Percentiles rank a stretch among this genome's conserved stretches.
These are phyloP conservation scores for Aspergillus ochraceoroseus DNA, from an alignment of 2,329 filamentous ascomycete species.

Conservation along the genomic window DNA sequence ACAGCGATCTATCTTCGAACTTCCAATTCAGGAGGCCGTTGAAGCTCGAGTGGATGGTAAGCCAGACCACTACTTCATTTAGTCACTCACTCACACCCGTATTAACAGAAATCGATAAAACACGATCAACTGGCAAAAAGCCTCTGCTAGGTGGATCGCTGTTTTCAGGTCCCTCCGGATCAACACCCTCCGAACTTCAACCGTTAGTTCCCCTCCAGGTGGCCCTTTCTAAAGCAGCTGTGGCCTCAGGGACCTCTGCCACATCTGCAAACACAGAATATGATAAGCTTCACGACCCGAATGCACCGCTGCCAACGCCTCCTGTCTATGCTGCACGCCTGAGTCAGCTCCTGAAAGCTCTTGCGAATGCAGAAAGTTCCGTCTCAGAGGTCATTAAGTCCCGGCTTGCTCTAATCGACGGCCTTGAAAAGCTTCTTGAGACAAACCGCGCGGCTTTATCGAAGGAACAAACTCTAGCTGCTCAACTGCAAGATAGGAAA, in stretches of 20 bases:
- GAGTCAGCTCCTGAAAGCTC: slow-evolving; percentile 79
- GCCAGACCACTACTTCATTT: slow-evolving; percentile 20
- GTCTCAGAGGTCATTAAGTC: slow-evolving; percentile 87
- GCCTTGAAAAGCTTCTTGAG: slow-evolving; percentile 75
- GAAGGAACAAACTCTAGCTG: slow-evolving; percentile 63
- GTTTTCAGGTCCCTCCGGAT: slow-evolving; percentile 55
- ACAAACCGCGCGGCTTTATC: slow-evolving; percentile 65
- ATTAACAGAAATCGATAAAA: slow-evolving; percentile 52
- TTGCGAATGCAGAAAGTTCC: slow-evolving; percentile 82
- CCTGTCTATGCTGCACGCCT: slow-evolving; percentile 89
- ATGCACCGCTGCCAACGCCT: slow-evolving; percentile 65
- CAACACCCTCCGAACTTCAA: slow-evolving; percentile 70
- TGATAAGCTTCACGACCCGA: slow-evolving; percentile 71
- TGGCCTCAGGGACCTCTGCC: slow-evolving; percentile 62
- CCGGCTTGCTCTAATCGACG: slow-evolving; percentile 68
- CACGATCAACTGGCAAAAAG: slow-evolving; percentile 50
- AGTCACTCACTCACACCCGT: slow-evolving; percentile 8
- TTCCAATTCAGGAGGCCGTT: slow-evolving; percentile 70
- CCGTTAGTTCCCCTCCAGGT: slow-evolving; percentile 70
- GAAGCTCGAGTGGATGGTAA: slow-evolving; percentile 74
- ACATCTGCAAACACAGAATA: slow-evolving; percentile 75
- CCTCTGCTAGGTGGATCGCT: slow-evolving; percentile 63
- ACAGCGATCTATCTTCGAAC: slow-evolving; percentile 77
- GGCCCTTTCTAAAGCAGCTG: slow-evolving; percentile 65
- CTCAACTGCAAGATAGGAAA: slow-evolving; percentile 62